These are phyloP conservation scores for Rhododendron henanense DNA, from an alignment of 148 eudicot genomes.

Conservation along the genomic window DNA sequence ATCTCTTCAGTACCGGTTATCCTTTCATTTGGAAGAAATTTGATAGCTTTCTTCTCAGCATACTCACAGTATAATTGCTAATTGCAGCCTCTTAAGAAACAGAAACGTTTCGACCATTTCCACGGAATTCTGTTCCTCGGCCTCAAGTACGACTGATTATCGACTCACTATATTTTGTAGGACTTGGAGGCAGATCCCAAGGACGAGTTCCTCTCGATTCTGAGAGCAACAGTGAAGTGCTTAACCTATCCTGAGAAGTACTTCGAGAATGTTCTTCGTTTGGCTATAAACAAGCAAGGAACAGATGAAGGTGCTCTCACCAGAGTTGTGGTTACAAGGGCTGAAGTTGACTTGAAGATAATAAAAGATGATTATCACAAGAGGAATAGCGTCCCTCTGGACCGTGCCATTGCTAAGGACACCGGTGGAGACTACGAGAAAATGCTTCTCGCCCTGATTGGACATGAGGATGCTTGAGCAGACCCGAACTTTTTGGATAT, in stretches of 20 bases:
- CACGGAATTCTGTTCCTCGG: background rate
- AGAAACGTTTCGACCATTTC: background rate
- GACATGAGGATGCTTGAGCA: conserved; percentile 11
- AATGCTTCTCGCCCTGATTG: conserved; percentile 17
- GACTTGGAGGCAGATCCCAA: conserved; percentile 31
- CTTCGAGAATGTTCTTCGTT: conserved; percentile 35
- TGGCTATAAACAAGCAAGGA: conserved; percentile 35
- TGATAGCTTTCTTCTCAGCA: background rate
- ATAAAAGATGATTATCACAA: conserved; percentile 13
- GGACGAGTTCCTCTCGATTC: conserved; percentile 35
- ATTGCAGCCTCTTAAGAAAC: background rate
- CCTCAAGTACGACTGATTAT: background rate
- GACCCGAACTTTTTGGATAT: background rate
- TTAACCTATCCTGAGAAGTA: conserved; percentile 40
- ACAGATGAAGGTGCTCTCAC: conserved; percentile 49
- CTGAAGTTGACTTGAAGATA: conserved; percentile 49
- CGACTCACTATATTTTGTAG: conserved; percentile 13
- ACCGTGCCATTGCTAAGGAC: conserved; percentile 22
- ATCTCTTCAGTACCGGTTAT: background rate
- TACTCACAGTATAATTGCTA: background rate
- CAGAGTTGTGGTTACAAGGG: conserved; percentile 44
- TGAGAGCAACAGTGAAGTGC: conserved; percentile 44
- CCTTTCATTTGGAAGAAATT: background rate
- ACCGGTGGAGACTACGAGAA: conserved; percentile 19
- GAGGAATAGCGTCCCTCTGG: conserved; percentile 17